phyloP scores from a whole-genome alignment of 1,284 basidiomycete genomes.

The Sutorius eximius region DNA sequence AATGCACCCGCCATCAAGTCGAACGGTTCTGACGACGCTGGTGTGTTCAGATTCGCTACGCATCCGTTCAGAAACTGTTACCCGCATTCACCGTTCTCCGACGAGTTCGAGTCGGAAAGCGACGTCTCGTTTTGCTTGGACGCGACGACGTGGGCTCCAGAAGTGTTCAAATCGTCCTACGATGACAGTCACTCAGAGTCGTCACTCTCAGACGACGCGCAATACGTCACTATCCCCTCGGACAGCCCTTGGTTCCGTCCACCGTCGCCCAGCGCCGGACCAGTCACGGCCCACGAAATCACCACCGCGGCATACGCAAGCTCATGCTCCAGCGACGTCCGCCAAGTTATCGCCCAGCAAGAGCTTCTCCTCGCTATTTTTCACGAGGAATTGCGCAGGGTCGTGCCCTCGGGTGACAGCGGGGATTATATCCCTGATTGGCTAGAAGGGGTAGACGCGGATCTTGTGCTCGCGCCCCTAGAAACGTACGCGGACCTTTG shows the following conservation, averaged over 20 bases:
- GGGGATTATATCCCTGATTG: constrained; percentile 25
- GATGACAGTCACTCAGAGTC: constrained; percentile 21
- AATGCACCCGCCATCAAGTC: constrained; percentile 6
- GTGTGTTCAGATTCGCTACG: constrained; percentile 14
- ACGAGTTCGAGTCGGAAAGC: constrained; percentile 22
- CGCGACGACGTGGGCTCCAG: constrained; percentile 23
- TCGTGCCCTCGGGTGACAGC: constrained; percentile 14
- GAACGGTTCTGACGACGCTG: not conserved
- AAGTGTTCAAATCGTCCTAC: constrained; percentile 10
- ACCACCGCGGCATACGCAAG: constrained; percentile 17
- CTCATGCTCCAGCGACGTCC: constrained; percentile 34
- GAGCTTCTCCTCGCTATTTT: constrained; percentile 34
- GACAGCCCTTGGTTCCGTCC: constrained; percentile 35
- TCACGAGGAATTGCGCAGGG: constrained; percentile 28
- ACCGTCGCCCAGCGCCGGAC: constrained; percentile 20
- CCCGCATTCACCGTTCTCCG: constrained; percentile 22
- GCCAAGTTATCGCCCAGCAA: constrained; percentile 33
- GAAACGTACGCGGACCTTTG: constrained; percentile 32
- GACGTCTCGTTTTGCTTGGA: constrained; percentile 17
- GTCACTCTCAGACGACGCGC: constrained; percentile 22
- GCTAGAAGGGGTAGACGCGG: constrained; percentile 29
- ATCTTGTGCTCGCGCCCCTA: constrained; percentile 29
- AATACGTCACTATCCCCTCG: constrained; percentile 32
- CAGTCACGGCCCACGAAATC: constrained; percentile 22
- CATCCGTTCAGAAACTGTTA: constrained; percentile 21